Base-by-base conservation (phyloP, 441 rosid species). In the Isatis lusitanica region DNA sequence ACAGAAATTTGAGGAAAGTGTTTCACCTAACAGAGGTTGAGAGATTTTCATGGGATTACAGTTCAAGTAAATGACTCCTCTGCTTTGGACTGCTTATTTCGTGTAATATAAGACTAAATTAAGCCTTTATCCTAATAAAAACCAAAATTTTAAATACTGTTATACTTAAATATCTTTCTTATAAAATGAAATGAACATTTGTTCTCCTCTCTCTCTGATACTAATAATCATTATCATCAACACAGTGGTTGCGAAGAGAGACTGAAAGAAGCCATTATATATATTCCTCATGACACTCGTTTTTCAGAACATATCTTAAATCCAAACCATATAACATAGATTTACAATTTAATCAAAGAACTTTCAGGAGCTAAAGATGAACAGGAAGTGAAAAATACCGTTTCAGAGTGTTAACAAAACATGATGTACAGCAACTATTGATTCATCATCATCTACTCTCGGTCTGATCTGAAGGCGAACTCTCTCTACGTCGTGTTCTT, bases 401-500 rank as follows among this genome's bases (percentile, higher is more conserved):
- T 65, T 57, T 56, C 6, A 46, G 11, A 28, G 71, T 56, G 55
- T 76, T 38, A 11, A 76, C 51, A 69, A 62, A 43, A 76, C 71
- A 70, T 52, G 63, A 40, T 76, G 66, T 69, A 70, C 61, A 75
- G 7, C 4, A 63, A 55, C 71, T 17, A 13, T 63, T 42, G 59
- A 38, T 43, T 66, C 77, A 68, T 53, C 33, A 52, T 60, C 79
- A 68, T 61, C 78, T 53, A 50, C 60, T 26, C 38, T 17, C 33
- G 2, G 48, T 64, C n/a, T 24, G 47, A 70, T 70, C 30, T 12
- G 74, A 47, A 35, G 28, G 55, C 5, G 57, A 10, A 50, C 36
- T 53, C 18, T 68, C 75, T 43, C 84, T 75, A 43, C 61, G 68
- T 71, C 84, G 81, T 31, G 82, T 38, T 83, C 84, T 83, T 28